These are phyloP conservation scores for Crassisporium funariophilum DNA, from an alignment of 768 basidiomycete genomes.

Conservation along the genomic window DNA sequence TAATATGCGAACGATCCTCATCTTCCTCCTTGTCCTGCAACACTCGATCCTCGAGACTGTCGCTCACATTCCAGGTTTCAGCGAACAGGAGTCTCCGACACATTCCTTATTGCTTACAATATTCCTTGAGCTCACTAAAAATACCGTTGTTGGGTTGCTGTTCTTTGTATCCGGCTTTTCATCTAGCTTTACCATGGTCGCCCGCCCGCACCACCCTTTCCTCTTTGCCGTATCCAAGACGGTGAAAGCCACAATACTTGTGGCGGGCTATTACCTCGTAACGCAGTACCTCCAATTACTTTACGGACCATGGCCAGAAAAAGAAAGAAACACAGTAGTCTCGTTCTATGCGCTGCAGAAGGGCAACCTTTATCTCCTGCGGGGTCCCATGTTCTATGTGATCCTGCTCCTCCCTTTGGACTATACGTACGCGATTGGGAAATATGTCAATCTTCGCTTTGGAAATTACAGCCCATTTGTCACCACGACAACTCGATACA, in stretches of 20 bases:
- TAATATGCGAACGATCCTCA: slow-evolving; percentile 1
- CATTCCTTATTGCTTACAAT: slow-evolving; percentile 2
- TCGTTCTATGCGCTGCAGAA: not conserved
- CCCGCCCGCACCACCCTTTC: not conserved
- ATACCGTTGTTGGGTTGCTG: not conserved
- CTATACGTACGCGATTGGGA: not conserved
- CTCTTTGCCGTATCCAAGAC: not conserved
- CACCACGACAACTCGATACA: not conserved
- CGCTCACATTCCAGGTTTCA: not conserved
- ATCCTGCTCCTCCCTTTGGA: slow-evolving; percentile 5
- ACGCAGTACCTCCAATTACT: not conserved
- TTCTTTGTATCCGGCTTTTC: slow-evolving; percentile 5
- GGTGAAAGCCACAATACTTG: not conserved
- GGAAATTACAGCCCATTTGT: not conserved
- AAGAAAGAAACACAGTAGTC: not conserved
- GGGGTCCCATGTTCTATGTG: slow-evolving; percentile 6
- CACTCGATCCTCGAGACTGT: slow-evolving; percentile 2
- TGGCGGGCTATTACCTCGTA: not conserved
- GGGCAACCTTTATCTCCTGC: not conserved
- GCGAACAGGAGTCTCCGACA: not conserved
- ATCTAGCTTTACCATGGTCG: not conserved
- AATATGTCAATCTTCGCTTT: not conserved
- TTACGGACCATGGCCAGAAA: not conserved
- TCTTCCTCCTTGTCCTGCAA: slow-evolving; percentile 6
- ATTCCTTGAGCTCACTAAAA: slow-evolving; percentile 1